A percentile compares a stretch with the other conserved stretches of the same genome.
phyloP scores from a whole-genome alignment of 352 stramenopile species.

The Globisporangium sylvaticum region DNA sequence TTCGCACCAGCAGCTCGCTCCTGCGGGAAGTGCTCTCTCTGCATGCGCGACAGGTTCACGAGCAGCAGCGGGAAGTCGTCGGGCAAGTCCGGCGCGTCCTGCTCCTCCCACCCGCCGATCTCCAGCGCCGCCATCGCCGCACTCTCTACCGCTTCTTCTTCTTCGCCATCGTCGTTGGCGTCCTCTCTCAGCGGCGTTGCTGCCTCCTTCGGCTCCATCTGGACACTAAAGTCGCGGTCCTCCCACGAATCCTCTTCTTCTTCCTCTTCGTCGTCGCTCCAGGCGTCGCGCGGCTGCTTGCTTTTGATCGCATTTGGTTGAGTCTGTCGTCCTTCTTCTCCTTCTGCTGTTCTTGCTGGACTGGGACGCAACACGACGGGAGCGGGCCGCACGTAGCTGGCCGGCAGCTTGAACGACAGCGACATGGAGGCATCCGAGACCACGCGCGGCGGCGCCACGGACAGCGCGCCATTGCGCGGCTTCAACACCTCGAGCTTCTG shows the following conservation, averaged over 20 bases:
- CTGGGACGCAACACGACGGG: neutral
- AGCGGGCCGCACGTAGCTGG: constrained; percentile 17
- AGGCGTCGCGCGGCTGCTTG: neutral
- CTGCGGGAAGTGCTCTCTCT: constrained; percentile 46
- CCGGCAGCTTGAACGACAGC: constrained; percentile 38
- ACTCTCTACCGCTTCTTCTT: neutral
- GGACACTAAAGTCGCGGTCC: constrained; percentile 25
- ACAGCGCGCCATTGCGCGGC: constrained; percentile 18
- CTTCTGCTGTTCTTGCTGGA: neutral
- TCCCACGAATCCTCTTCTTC: constrained; percentile 32
- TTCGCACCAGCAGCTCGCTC: neutral
- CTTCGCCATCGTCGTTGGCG: neutral
- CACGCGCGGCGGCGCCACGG: constrained; percentile 21
- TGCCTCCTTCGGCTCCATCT: neutral
- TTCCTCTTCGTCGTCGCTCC: neutral
- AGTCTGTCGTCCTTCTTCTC: neutral
- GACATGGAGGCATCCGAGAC: constrained; percentile 42
- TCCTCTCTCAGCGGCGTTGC: neutral
- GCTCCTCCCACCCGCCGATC: constrained; percentile 38
- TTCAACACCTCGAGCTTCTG: constrained; percentile 41
- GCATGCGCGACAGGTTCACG: constrained; percentile 57
- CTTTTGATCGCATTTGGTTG: neutral
- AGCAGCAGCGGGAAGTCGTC: constrained; percentile 71
- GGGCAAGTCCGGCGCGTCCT: constrained; percentile 34
- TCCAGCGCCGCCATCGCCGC: constrained; percentile 3